Evolutionary conservation across 2,329 filamentous ascomycete species (phyloP), one percentile per base, ranked within the genome.

Genomic region (Claviceps capensis): DNA sequence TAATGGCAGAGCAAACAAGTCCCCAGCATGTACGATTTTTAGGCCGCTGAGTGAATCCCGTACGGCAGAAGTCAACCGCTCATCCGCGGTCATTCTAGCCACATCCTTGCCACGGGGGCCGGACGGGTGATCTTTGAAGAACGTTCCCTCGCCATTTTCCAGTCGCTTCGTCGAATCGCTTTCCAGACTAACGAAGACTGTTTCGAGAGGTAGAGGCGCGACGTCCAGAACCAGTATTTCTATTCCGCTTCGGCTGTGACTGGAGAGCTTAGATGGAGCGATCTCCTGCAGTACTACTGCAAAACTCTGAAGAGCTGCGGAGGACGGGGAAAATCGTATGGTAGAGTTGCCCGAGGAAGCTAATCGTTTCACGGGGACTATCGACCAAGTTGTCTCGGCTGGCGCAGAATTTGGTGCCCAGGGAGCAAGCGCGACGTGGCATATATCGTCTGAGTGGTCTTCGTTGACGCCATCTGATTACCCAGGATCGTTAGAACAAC

Each of bases 151-250:
- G 47, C 89, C 83, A 63, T 89, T 83, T 62, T 95, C 87, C 45
- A 95, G 72, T 61, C 86, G 83, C 57, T 82, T 82, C 42, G 93
- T 78, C 6, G 91, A 76, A 52, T 93, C 84, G 48, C 82, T 85
- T 63, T 96, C 89, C 6, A 96, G 74, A 48, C 80, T 88, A 53
- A 97, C 87, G 63, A 88, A 95, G 16, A 97, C 78, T 0, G 86
- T 88, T 55, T 96, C 88, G 26, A 97, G 72, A 2, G 83, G 77
- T 26, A 97, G 69, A 1, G 91, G 86, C 8, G 83, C 77, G 7
- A 93, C 86, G 63, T 95, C 86, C 53, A 94, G 73, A 26, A 94
- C 77, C 53, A 88, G 75, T 56, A 97, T 85, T 66, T 96, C 90
- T 57, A 96, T 85, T 8, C 86, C 82, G 56, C 82, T 80, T 59